Evolutionary conservation across 768 basidiomycete genomes (phyloP), one percentile per base, ranked within the genome.

Genomic region (Butyriboletus loyo): DNA sequence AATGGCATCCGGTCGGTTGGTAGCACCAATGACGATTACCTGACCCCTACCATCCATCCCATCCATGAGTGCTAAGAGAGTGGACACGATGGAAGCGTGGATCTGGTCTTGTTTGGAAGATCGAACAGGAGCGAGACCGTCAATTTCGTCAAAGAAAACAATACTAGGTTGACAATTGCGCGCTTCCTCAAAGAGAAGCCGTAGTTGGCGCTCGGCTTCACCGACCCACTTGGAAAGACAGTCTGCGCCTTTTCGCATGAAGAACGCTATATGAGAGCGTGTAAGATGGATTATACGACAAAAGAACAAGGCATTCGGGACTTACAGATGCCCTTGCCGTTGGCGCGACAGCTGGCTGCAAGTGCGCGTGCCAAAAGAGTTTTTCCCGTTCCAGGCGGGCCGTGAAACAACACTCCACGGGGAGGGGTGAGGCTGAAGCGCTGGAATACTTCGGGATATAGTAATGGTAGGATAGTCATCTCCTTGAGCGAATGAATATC

Each of bases 91-190:
- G 27, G 91, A 94, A 1, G 97, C 97, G 66, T 98, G 97, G 50
- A 98, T 98, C 71, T 99, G 96, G 67, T 98, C 97, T 63, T 98
- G 97, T 65, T 98, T 98, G 17, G 92, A 90, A n/a, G 93, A 96
- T 41, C 97, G 87, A 2, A 98, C 96, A 2, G 97, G 97, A 13
- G 97, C 97, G 19, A 99, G 83, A 58, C 96, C 97, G 65, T 99
- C 97, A 60, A 99, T 98, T 73, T 99, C 97, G 66, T 99, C 97
- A 68, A 99, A 98, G 75, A 99, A 99, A 65, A 99, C 98, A 71
- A 98, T 98, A 58, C 87, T 89, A 0, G 97, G 96, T 63, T 98
- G 96, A 46, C 84, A 88, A 47, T 86, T 85, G 44, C 85, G 82
- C 1, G 97, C 97, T 75, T 98, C 96, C 58, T 98, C 96, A 67